These are phyloP conservation scores for Mycotypha africana DNA, from an alignment of 371 early-diverging fungal species.

Conservation along the genomic window DNA sequence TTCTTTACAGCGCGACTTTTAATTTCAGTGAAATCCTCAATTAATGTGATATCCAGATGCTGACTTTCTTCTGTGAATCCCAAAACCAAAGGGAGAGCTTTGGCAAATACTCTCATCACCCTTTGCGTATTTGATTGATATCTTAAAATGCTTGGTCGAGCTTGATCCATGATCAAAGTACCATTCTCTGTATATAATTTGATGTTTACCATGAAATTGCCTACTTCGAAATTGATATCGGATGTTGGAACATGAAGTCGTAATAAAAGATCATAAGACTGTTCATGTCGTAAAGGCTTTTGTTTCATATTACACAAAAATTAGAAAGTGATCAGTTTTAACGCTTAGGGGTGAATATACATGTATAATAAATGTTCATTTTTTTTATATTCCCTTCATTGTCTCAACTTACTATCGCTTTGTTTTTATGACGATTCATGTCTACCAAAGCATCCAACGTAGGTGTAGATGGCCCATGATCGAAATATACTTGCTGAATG, in stretches of 20 bases:
- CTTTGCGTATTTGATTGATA: slow-evolving; percentile 71
- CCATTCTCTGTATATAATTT: slow-evolving; percentile 52
- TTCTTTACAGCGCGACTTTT: slow-evolving; percentile 50
- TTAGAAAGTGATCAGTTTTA: no score
- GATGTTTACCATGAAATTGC: slow-evolving; percentile 79
- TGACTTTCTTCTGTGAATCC: slow-evolving; percentile 68
- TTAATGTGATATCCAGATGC: slow-evolving; percentile 51
- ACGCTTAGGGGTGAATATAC: no score
- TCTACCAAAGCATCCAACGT: not conserved
- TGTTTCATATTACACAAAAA: no score
- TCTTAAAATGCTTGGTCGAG: slow-evolving; percentile 71
- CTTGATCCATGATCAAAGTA: slow-evolving; percentile 40
- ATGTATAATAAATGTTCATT: no score
- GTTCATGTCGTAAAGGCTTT: slow-evolving; percentile 18
- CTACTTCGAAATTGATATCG: slow-evolving; percentile 58
- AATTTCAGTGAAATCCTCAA: slow-evolving; percentile 66
- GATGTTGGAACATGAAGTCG: slow-evolving; percentile 81
- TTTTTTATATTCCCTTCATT: no score
- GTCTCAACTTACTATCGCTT: not conserved
- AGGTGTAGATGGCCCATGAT: slow-evolving; percentile 17
- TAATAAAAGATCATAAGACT: slow-evolving; percentile 46
- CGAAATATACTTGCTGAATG: slow-evolving; percentile 38
- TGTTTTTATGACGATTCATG: not conserved
- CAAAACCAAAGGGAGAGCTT: slow-evolving; percentile 61
- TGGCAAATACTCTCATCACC: slow-evolving; percentile 56